Evolutionary conservation across 1,284 basidiomycete genomes (phyloP).

Genomic region (Tilletiaria anomala): DNA sequence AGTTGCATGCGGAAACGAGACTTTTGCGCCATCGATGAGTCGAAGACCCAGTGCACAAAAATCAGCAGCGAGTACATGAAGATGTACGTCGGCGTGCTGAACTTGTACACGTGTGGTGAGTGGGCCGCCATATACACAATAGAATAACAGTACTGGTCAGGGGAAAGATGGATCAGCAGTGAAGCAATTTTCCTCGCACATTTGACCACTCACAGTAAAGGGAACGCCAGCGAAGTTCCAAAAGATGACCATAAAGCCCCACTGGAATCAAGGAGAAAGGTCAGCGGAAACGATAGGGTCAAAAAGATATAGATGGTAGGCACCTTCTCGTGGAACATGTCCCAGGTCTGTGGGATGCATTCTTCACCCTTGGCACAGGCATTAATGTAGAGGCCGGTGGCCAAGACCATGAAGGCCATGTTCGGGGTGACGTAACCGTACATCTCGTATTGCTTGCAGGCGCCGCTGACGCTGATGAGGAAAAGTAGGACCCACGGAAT

Average conservation of each 20-base stretch:
- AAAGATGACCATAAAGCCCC: conserved; percentile 40
- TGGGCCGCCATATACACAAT: conserved; percentile 96
- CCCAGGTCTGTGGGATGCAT: conserved; percentile 96
- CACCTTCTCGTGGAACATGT: conserved; percentile 38
- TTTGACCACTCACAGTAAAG: conserved; percentile 43
- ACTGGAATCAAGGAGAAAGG: conserved; percentile 4
- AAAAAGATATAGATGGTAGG: background rate
- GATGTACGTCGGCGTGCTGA: conserved; percentile 62
- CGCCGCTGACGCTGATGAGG: conserved; percentile 78
- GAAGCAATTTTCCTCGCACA: background rate
- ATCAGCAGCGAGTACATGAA: conserved; percentile 37
- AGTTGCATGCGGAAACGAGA: conserved; percentile 95
- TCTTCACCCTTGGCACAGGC: conserved; percentile 60
- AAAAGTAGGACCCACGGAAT: conserved; percentile 96
- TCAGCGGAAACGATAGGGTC: background rate
- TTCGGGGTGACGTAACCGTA: conserved; percentile 88
- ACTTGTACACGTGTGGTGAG: conserved; percentile 71
- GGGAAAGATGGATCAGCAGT: background rate
- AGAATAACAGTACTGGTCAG: conserved; percentile 48
- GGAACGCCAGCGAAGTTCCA: conserved; percentile 75
- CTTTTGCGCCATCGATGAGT: conserved; percentile 92
- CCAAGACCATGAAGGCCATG: conserved; percentile 91
- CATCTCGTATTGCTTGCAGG: conserved; percentile 85
- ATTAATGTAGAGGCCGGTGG: conserved; percentile 90
- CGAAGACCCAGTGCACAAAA: conserved; percentile 47